These are phyloP conservation scores for Pythium plurisporium DNA, from an alignment of 352 stramenopile genomes.

Conservation along the genomic window DNA sequence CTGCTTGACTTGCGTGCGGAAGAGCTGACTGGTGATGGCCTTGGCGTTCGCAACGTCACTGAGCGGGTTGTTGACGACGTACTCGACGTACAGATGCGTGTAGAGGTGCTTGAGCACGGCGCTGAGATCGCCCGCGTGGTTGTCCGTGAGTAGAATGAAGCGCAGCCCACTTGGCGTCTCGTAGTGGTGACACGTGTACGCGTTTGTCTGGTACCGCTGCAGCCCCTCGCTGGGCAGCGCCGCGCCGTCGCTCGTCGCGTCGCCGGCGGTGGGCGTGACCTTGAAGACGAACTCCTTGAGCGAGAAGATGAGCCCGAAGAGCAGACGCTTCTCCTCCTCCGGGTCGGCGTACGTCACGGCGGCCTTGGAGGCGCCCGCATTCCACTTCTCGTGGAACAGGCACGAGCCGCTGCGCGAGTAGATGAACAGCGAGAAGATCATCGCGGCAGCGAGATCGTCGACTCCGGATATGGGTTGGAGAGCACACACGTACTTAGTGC, in stretches of 20 bases:
- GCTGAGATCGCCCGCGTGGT: conserved; percentile 76
- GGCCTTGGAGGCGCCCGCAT: conserved; percentile 41
- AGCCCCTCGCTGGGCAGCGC: conserved; percentile 40
- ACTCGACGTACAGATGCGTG: conserved; percentile 86
- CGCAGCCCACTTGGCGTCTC: conserved; percentile 86
- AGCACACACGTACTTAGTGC: neutral
- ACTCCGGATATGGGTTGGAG: no score
- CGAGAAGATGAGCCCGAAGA: conserved; percentile 91
- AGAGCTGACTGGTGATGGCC: conserved; percentile 73
- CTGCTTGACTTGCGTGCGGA: conserved; percentile 60
- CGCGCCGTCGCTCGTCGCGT: conserved; percentile 10
- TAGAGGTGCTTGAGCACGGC: conserved; percentile 86
- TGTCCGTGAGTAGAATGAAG: conserved; percentile 91
- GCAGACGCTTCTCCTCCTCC: conserved; percentile 88
- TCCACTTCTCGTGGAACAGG: conserved; percentile 91
- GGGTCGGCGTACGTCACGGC: conserved; percentile 71
- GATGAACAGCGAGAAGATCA: conserved; percentile 93
- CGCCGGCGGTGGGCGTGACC: conserved; percentile 42
- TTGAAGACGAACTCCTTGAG: conserved; percentile 88
- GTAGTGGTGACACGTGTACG: conserved; percentile 91
- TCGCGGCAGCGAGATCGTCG: no score
- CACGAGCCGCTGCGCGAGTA: conserved; percentile 87
- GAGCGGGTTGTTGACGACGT: conserved; percentile 88
- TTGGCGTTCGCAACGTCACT: conserved; percentile 72
- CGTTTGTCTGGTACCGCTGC: conserved; percentile 82